Evolutionary conservation across 2,329 filamentous ascomycete species (phyloP).

Genomic region (Rhynchosporium secalis): DNA sequence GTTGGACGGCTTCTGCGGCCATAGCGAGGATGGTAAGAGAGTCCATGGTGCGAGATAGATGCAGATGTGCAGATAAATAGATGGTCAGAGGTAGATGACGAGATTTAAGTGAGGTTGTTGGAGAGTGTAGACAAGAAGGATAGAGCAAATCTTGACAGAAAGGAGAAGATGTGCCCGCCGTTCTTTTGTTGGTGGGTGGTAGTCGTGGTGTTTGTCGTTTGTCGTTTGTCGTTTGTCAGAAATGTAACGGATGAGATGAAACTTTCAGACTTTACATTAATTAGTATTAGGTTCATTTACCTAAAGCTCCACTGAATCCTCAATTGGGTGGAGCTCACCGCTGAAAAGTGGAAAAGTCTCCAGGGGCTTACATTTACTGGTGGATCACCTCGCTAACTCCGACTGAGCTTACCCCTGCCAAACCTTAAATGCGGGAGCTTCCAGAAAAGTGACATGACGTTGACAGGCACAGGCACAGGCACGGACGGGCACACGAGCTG

Average conservation of each 20-base stretch:
- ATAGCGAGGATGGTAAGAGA: constrained; percentile 35
- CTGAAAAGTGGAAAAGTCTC: too few relatives aligned
- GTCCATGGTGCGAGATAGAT: constrained; percentile 24
- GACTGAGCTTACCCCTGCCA: not conserved
- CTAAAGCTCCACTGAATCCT: too few relatives aligned
- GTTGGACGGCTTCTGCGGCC: constrained; percentile 35
- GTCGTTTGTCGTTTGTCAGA: constrained; percentile 7
- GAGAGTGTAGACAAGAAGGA: not conserved
- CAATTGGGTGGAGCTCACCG: too few relatives aligned
- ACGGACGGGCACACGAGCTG: too few relatives aligned
- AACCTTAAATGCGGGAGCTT: not conserved
- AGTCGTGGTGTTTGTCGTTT: not conserved
- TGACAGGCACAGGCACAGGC: not conserved
- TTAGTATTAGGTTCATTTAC: too few relatives aligned
- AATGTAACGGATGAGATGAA: constrained; percentile 10
- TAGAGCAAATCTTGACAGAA: not conserved
- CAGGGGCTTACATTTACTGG: too few relatives aligned
- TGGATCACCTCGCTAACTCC: not conserved
- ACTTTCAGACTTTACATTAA: not conserved
- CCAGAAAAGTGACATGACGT: not conserved
- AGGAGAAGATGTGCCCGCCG: not conserved
- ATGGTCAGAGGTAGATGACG: not conserved
- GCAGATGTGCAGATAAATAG: not conserved
- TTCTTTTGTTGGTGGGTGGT: not conserved
- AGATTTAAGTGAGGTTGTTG: not conserved